Evolutionary conservation across 441 rosid genomes (phyloP).

Genomic region (Kokia cookei): DNA sequence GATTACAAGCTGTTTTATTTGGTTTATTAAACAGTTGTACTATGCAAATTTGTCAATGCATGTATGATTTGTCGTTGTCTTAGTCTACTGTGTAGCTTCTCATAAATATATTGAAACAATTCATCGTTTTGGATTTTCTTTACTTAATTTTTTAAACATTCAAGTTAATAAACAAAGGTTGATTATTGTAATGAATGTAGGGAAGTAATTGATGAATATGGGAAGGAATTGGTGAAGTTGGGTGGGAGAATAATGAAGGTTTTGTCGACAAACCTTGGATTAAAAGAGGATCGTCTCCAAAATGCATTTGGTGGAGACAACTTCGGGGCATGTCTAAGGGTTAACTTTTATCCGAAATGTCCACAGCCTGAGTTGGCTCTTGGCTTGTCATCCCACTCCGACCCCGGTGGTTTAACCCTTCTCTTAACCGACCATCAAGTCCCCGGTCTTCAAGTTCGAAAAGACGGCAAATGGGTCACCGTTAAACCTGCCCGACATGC

Average conservation of each 20-base stretch:
- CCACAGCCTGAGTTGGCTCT: conserved; percentile 80
- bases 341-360: conserved; percentile 75
- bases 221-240: conserved; percentile 46
- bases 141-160: neutral
- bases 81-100: neutral
- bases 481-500: conserved; percentile 70
- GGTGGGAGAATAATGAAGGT: conserved; percentile 61
- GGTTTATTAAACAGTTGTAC: neutral
- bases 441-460: conserved; percentile 64
- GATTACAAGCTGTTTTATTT: no score
- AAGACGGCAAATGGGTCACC: conserved; percentile 52
- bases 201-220: conserved; percentile 70
- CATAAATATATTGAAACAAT: no score
- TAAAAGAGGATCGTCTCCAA: conserved; percentile 43
- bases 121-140: neutral
- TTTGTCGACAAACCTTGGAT: conserved; percentile 56
- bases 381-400: conserved; percentile 81
- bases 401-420: conserved; percentile 82
- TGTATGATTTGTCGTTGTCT: neutral
- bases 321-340: conserved; percentile 66
- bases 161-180: no score
- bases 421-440: conserved; percentile 71
- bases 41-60: neutral
- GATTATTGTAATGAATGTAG: conserved; percentile 18
- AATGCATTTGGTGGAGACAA: conserved; percentile 64